Evolutionary conservation across 306 rosid species (phyloP).

Genomic region (Abrus precatorius): DNA sequence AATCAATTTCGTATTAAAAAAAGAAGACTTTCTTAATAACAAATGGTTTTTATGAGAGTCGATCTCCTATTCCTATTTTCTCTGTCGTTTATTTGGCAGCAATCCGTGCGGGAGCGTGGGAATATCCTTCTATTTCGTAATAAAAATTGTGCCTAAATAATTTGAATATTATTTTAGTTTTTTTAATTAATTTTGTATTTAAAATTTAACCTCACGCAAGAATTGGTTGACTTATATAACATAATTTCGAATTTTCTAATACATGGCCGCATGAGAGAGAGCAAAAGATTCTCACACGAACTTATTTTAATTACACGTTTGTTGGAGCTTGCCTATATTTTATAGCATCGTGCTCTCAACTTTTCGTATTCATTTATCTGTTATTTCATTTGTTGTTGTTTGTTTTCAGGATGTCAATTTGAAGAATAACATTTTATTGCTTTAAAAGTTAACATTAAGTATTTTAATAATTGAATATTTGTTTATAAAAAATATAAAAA

Average conservation of each 20-base stretch:
- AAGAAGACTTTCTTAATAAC: too few species aligned
- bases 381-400: neutral
- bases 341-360: slow-evolving; percentile 5
- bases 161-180: neutral
- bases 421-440: neutral
- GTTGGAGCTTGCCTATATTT: neutral
- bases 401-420: neutral
- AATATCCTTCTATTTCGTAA: neutral
- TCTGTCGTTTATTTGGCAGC: too few species aligned
- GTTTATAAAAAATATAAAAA: too few species aligned
- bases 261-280: neutral
- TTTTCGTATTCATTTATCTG: neutral
- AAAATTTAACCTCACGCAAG: neutral
- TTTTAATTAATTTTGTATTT: neutral
- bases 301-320: neutral
- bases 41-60: too few species aligned
- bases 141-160: neutral
- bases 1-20: too few species aligned
- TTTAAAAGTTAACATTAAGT: too few species aligned
- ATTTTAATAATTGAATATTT: too few species aligned
- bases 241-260: neutral
- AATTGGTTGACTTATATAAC: neutral
- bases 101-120: too few species aligned
- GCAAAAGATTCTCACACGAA: neutral
- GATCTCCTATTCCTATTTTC: too few species aligned